Base-by-base conservation (phyloP, 192 early-diverging fungal genomes). In the Backusella australiensis region DNA sequence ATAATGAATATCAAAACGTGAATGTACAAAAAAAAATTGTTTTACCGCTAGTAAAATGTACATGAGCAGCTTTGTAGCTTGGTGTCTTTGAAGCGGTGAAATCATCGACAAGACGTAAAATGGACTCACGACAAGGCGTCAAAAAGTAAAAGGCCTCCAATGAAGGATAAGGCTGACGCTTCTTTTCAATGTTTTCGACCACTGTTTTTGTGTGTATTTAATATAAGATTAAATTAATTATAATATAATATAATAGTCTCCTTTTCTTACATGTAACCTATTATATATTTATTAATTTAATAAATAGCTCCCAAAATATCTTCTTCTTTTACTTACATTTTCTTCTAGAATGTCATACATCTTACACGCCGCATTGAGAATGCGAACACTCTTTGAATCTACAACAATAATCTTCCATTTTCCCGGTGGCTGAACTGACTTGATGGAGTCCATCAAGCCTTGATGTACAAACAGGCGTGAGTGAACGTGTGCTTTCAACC, bases 381-480 rank as follows among this genome's bases (percentile, higher is more conserved):
- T 89, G 41, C 91, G 89, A 68, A 90, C 78, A 21, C 93, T 88
- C 44, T 89, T 89, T 36, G 87, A 83, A 86, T 96, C 95, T 0
- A 95, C 89, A 12, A 96, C 91, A 4, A 95, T 81, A 73, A 96
- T 88, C 81, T 96, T 96, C 93, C 92, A 96, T 72, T 86, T 83
- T 67, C 87, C 87, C 17, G 91, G 85, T 15, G 92, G 91, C 74
- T 94, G 87, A 26, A 94, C 87, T 0, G 92, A 85, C 79, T 88
- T 86, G 75, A 96, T 91, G 86, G 93, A 93, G 67, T 95, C 94
- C 67, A 92, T 71, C 70, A 90, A 75, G 17, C 87, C 88, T 90
- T 63, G 53, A 56, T 56, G 53, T n/a, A 21, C 53, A 56, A 26
- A 63, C 12, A 56, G 9, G 11, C 29, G 46, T 44, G 42, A 44